Evolutionary conservation across 1,284 basidiomycete species (phyloP).

Genomic region (Puccinia polysora): DNA sequence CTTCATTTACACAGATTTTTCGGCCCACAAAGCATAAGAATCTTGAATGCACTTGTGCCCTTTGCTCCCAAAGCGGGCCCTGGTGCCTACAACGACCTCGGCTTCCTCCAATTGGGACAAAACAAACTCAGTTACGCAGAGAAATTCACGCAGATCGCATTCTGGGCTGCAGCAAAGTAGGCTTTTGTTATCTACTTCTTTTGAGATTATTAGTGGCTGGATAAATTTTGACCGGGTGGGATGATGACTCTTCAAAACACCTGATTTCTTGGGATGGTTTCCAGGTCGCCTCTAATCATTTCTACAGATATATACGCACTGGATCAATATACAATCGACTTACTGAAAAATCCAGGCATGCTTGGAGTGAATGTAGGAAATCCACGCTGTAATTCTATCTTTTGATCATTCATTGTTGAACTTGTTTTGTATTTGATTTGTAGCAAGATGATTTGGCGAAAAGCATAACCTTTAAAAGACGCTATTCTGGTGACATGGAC

Average conservation of each 20-base stretch:
- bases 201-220: too few relatives aligned
- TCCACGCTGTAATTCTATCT: neutral
- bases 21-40: slow-evolving; percentile 3
- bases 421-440: neutral
- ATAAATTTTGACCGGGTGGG: too few relatives aligned
- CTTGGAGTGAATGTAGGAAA: slow-evolving; percentile 35
- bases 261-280: neutral
- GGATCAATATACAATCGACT: neutral
- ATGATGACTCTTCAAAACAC: neutral
- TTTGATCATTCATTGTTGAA: neutral
- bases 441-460: slow-evolving; percentile 40
- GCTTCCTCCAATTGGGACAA: neutral
- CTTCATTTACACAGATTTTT: neutral
- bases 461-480: slow-evolving; percentile 27
- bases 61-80: slow-evolving; percentile 3
- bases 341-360: slow-evolving; percentile 13
- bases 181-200: neutral
- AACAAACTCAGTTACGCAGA: neutral
- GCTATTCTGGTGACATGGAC: slow-evolving; percentile 28
- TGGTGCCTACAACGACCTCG: slow-evolving; percentile 36
- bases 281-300: slow-evolving; percentile 39
- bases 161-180: slow-evolving; percentile 41
- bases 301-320: neutral
- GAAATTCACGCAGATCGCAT: slow-evolving; percentile 5
- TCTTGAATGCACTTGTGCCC: slow-evolving; percentile 21